These are phyloP conservation scores for Scenedesmus sp. DNA, from an alignment of 163 green algal genomes.

Conservation along the genomic window DNA sequence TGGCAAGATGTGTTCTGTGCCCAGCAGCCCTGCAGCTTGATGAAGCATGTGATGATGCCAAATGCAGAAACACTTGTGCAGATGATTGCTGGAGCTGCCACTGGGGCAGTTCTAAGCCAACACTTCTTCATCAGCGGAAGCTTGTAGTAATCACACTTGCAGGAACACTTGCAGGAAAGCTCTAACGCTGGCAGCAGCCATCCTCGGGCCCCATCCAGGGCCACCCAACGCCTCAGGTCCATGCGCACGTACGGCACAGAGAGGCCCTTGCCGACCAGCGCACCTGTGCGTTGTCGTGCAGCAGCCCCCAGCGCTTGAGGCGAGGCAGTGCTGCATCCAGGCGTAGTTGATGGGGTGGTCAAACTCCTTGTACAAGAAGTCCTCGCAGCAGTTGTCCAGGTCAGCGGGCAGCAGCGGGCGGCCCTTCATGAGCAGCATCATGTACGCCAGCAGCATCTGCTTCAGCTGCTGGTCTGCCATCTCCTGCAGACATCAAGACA, in stretches of 20 bases:
- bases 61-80: no score
- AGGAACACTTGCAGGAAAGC: background rate
- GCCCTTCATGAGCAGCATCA: slow-evolving; percentile 66
- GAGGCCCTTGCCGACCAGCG: no score
- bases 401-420: slow-evolving; percentile 39
- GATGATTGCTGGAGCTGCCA: no score
- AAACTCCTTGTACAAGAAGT: slow-evolving; percentile 60
- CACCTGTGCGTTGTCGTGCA: slow-evolving; percentile 47
- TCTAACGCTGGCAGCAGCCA: background rate
- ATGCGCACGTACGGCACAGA: no score
- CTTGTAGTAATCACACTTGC: no score
- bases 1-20: no score
- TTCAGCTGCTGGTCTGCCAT: slow-evolving; percentile 76
- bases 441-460: slow-evolving; percentile 78
- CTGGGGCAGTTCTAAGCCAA: no score
- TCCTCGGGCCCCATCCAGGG: no score
- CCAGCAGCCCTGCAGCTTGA: no score
- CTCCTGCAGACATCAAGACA: slow-evolving; percentile 56
- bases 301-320: slow-evolving; percentile 67
- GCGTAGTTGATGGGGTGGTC: slow-evolving; percentile 71
- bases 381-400: slow-evolving; percentile 71
- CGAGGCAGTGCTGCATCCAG: slow-evolving; percentile 66
- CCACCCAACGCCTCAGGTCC: no score
- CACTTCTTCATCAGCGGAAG: no score
- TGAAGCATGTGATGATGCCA: background rate